phyloP scores from a whole-genome alignment of 306 rosid species.

The Malus fusca region DNA sequence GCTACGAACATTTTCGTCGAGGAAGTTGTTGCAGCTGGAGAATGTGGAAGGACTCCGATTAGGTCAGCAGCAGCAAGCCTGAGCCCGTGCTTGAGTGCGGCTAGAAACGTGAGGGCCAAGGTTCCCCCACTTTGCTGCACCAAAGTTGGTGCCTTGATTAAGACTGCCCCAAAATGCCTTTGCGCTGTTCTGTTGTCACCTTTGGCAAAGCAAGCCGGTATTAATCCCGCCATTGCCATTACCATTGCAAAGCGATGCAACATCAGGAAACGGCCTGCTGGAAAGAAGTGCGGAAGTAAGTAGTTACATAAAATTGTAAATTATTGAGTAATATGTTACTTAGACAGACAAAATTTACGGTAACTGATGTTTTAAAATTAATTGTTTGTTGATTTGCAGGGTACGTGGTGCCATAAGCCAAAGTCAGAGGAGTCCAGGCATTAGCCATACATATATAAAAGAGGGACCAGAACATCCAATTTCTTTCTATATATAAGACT shows the following conservation, averaged over 20 bases:
- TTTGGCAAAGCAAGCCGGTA: slow-evolving; percentile 65
- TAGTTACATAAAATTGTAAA: background rate
- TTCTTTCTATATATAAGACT: background rate
- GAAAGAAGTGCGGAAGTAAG: slow-evolving; percentile 95
- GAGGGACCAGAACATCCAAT: background rate
- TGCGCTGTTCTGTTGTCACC: slow-evolving; percentile 83
- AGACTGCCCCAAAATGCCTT: slow-evolving; percentile 57
- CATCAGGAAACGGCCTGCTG: slow-evolving; percentile 68
- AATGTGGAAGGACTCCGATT: slow-evolving; percentile 74
- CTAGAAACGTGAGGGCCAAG: slow-evolving; percentile 37
- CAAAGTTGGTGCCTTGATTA: slow-evolving; percentile 56
- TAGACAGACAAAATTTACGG: background rate
- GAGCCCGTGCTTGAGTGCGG: slow-evolving; percentile 65
- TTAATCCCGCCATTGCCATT: slow-evolving; percentile 66
- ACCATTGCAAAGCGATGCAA: slow-evolving; percentile 81
- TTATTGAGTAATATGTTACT: too few species aligned
- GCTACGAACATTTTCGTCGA: background rate
- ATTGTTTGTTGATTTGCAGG: slow-evolving; percentile 17
- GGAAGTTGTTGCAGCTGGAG: slow-evolving; percentile 56
- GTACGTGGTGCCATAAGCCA: slow-evolving; percentile 30
- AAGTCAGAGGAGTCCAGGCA: background rate
- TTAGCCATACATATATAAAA: background rate
- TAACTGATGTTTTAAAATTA: background rate
- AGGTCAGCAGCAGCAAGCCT: slow-evolving; percentile 69
- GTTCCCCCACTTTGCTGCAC: slow-evolving; percentile 64